Evolutionary conservation across 2,329 filamentous ascomycete genomes (phyloP).

Genomic region (Leptographium radiaticola): DNA sequence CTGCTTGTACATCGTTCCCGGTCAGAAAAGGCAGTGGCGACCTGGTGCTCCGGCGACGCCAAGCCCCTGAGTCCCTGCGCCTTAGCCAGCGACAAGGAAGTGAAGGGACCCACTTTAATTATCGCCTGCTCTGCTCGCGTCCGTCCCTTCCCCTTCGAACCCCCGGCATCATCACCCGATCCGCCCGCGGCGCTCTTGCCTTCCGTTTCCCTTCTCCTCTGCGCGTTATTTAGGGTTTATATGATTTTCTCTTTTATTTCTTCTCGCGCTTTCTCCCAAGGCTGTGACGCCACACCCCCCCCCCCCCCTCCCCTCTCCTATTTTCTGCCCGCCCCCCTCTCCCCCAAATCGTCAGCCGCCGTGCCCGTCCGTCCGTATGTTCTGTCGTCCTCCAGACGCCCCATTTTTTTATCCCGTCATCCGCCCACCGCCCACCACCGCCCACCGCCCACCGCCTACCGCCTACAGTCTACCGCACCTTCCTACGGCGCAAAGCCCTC

Average conservation of each 20-base stretch:
- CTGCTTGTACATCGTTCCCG: background rate
- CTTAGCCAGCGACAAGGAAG: background rate
- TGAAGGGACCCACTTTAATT: background rate
- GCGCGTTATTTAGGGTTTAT: background rate
- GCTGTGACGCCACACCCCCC: background rate
- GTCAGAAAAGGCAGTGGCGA: background rate
- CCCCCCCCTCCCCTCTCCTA: background rate
- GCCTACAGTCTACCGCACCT: slow-evolving; percentile 9
- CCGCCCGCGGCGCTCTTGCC: slow-evolving; percentile 10
- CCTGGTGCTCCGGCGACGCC: background rate
- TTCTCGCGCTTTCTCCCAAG: slow-evolving; percentile 1
- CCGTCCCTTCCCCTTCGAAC: slow-evolving; percentile 9
- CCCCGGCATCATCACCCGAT: slow-evolving; percentile 16
- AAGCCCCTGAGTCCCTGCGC: slow-evolving; percentile 1
- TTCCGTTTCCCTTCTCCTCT: background rate
- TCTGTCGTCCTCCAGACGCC: background rate
- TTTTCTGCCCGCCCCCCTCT: background rate
- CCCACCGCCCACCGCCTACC: slow-evolving; percentile 10
- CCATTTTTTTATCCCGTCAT: slow-evolving; percentile 10
- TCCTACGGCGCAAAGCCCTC: slow-evolving; percentile 4
- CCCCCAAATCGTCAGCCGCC: slow-evolving; percentile 4
- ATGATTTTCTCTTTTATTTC: background rate
- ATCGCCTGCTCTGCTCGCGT: slow-evolving; percentile 1
- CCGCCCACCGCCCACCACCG: slow-evolving; percentile 11
- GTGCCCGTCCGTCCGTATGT: slow-evolving; percentile 8